Evolutionary conservation across 73 alveolate species (phyloP).

Genomic region (Blepharisma stoltei): DNA sequence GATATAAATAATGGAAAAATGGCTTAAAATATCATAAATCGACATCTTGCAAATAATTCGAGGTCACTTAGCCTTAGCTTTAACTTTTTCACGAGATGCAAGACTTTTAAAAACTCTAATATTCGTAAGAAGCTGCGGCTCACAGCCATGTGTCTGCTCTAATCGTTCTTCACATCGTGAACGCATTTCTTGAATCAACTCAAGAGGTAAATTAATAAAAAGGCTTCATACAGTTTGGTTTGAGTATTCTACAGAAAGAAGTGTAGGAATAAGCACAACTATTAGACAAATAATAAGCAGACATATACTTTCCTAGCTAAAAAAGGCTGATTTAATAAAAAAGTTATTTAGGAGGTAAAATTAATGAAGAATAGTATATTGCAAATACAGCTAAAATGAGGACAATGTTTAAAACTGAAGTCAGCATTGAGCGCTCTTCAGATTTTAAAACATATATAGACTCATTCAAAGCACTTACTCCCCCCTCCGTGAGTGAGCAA

Average conservation of each 20-base stretch:
- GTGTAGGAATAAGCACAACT: constrained; percentile 18
- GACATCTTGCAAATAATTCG: constrained; percentile 6
- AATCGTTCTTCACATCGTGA: constrained; percentile 28
- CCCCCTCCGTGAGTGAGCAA: too few species aligned
- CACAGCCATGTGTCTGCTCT: constrained; percentile 24
- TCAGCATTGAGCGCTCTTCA: neutral
- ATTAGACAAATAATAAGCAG: neutral
- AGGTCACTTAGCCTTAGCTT: neutral
- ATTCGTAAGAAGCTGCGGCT: neutral
- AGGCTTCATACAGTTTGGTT: constrained; percentile 18
- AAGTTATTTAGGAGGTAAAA: too few species aligned
- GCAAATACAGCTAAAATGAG: constrained; percentile 2
- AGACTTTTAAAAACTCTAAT: neutral
- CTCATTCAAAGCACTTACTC: neutral
- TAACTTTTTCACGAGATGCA: neutral
- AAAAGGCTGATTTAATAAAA: too few species aligned
- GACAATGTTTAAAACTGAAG: neutral
- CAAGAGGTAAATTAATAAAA: neutral
- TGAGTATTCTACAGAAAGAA: constrained; percentile 21
- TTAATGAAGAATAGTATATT: too few species aligned
- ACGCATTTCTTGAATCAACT: constrained; percentile 20
- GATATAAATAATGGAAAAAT: too few species aligned
- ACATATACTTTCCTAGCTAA: too few species aligned
- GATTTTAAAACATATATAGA: neutral
- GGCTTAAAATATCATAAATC: too few species aligned